Evolutionary conservation across 106 monocot genomes (phyloP), one percentile per base, ranked within the genome.

Genomic region (Dendrobium chrysotoxum): DNA sequence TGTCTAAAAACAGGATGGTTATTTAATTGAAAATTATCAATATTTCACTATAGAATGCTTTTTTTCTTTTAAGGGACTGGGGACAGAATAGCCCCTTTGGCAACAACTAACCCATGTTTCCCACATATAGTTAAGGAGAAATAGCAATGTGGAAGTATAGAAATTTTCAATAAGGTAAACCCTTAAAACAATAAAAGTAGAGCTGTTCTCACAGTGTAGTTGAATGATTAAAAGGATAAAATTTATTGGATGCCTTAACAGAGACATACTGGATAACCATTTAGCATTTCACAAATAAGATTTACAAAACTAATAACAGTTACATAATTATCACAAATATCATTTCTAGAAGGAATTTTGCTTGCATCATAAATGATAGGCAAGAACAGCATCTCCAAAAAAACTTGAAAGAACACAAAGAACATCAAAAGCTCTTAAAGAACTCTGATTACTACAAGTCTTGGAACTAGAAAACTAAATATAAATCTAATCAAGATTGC

Each of bases 401-500:
- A 31, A 67, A 67, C 12, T 67, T 70, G 8, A 68, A 68, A 26
- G 12, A 68, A 31, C 30, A 35, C 35, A 70, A 2, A 0, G n/a
- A 65, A 35, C 68, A 31, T 70, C 28, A 35, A 35, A 70, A 70
- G 13, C 35, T 70, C 35, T 35, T 35, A 70, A 70, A 31, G 70
- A 35, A 30, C 10, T 70, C 25, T 70, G 16, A 10, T 70, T 70
- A 31, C 70, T 35, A 65, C 12, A 70, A 13, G 70, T 15, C 35
- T 13, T 35, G 30, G 35, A 70, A 35, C 70, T 40, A 74, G 41
- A 42, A 74, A 74, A 42, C 7, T 40, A 41, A 18, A 16, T 74
- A 74, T 21, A 74, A 40, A 74, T 42, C 74, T 42, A 74, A 74
- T 42, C 20, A 74, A 74, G 11, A 74, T 42, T 74, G 42, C 74